phyloP scores from a whole-genome alignment of 2,329 filamentous ascomycete genomes.

The Venturia effusa region DNA sequence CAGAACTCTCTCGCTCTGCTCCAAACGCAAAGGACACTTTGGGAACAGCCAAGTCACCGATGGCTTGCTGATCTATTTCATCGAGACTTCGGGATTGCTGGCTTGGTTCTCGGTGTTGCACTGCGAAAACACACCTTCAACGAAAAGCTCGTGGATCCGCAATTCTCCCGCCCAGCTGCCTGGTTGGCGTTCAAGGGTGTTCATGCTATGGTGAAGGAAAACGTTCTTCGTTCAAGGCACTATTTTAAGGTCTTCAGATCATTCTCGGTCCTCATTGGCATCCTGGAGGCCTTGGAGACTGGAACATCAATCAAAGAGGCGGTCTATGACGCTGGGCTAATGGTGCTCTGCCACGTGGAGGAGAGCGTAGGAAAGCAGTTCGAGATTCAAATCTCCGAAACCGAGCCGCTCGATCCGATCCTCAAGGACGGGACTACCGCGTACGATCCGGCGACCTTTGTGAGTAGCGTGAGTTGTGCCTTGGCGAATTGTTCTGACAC shows the following conservation, averaged over 20 bases:
- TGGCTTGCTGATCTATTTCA: slow-evolving; percentile 5
- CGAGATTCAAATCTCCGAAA: not conserved
- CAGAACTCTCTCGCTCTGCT: slow-evolving; percentile 9
- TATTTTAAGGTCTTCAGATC: slow-evolving; percentile 4
- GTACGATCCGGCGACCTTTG: not conserved
- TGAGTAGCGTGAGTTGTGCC: not conserved
- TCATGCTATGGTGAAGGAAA: not conserved
- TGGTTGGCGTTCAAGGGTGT: not conserved
- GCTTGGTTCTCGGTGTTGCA: not conserved
- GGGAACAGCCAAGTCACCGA: not conserved
- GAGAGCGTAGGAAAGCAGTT: not conserved
- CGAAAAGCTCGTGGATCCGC: not conserved
- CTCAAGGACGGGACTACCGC: not conserved
- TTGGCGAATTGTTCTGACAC: not conserved
- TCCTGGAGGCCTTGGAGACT: not conserved
- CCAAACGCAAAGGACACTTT: not conserved
- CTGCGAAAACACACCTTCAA: slow-evolving; percentile 7
- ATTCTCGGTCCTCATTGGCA: not conserved
- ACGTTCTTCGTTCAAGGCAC: slow-evolving; percentile 1
- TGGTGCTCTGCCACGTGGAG: not conserved
- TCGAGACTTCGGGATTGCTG: slow-evolving; percentile 8
- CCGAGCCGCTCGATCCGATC: not conserved
- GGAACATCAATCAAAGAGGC: slow-evolving; percentile 1
- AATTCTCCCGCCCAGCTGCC: not conserved
- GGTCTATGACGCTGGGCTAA: not conserved